These are phyloP conservation scores for Balamuthia mandrillaris DNA, from an alignment of 208 protist genomes.

Conservation along the genomic window DNA sequence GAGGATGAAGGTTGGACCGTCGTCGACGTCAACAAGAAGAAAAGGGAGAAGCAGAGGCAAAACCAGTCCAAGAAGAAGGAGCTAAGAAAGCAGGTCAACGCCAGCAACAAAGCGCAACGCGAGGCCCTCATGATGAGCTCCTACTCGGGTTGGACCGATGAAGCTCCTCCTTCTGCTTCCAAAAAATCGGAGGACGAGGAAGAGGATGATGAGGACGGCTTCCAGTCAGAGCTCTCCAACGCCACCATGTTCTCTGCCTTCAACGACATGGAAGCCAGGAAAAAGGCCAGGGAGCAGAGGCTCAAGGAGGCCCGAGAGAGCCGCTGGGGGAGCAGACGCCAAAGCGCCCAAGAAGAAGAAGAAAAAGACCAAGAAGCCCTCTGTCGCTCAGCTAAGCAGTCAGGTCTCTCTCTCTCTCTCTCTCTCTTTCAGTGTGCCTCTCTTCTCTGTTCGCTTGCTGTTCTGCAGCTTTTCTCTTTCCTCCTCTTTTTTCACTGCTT, in stretches of 20 bases:
- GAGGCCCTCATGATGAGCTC: background rate
- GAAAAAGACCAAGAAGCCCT: slow-evolving; percentile 32
- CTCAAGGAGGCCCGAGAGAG: background rate
- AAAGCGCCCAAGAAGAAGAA: background rate
- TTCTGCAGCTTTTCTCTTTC: background rate
- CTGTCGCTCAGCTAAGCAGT: background rate
- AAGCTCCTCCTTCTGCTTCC: background rate
- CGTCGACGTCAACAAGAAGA: background rate
- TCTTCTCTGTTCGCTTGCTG: background rate
- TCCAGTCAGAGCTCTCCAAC: background rate
- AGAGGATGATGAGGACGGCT: background rate
- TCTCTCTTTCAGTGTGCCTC: background rate
- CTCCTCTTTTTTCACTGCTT: background rate
- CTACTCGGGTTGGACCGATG: slow-evolving; percentile 2
- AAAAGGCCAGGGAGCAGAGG: background rate
- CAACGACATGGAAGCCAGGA: background rate
- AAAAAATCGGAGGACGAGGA: background rate
- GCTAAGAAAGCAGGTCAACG: background rate
- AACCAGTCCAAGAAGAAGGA: background rate
- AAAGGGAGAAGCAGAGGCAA: background rate
- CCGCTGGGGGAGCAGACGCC: background rate
- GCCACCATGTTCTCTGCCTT: background rate
- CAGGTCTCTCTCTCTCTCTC: background rate
- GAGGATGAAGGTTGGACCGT: background rate
- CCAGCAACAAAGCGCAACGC: background rate